phyloP scores from a whole-genome alignment of 2,329 filamentous ascomycete genomes.

The Ophiobolus disseminans region DNA sequence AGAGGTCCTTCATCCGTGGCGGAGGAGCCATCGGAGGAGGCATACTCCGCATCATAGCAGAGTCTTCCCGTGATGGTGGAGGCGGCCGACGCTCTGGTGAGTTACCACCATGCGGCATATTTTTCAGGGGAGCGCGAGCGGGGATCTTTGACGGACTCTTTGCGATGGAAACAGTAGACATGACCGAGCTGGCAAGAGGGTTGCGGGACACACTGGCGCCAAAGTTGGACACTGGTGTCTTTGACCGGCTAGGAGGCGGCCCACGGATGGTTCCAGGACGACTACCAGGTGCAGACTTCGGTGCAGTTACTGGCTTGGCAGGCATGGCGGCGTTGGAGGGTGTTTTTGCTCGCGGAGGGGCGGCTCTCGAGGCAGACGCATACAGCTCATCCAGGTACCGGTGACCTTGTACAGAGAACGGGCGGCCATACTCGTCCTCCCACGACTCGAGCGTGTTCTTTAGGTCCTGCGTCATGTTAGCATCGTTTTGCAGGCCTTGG shows the following conservation, averaged over 20 bases:
- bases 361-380: slow-evolving; percentile 63
- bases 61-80: slow-evolving; percentile 39
- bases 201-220: slow-evolving; percentile 46
- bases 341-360: slow-evolving; percentile 76
- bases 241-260: slow-evolving; percentile 51
- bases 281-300: slow-evolving; percentile 41
- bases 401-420: slow-evolving; percentile 92
- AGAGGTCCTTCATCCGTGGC: slow-evolving; percentile 90
- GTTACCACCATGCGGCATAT: slow-evolving; percentile 74
- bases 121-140: slow-evolving; percentile 72
- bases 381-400: slow-evolving; percentile 88
- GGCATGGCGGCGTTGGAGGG: slow-evolving; percentile 61
- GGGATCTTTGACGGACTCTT: slow-evolving; percentile 74
- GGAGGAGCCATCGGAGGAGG: slow-evolving; percentile 65
- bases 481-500: not conserved
- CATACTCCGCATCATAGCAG: slow-evolving; percentile 48
- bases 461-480: slow-evolving; percentile 59
- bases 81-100: slow-evolving; percentile 73
- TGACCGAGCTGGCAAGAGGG: slow-evolving; percentile 48
- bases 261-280: slow-evolving; percentile 52
- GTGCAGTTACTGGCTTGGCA: slow-evolving; percentile 31
- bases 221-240: slow-evolving; percentile 51
- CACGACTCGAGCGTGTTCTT: slow-evolving; percentile 81
- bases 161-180: slow-evolving; percentile 34
- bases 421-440: slow-evolving; percentile 92